Base-by-base conservation (phyloP, 768 basidiomycete genomes). In the Tulasnella sp. region DNA sequence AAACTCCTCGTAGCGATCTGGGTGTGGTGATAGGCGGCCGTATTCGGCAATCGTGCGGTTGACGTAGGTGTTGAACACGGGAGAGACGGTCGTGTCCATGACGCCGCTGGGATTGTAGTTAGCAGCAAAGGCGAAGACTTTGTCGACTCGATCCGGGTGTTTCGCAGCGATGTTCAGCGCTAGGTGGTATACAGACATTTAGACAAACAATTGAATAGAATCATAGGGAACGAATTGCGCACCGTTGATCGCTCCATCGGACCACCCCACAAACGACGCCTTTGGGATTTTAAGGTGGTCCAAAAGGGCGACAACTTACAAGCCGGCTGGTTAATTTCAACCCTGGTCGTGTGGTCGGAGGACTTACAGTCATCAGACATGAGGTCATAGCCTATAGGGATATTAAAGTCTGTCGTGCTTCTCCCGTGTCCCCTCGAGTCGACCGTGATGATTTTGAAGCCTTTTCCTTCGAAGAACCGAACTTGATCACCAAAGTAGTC, bases 391-490 rank as follows among this genome's bases (percentile, higher is more conserved):
- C 74, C 23, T 15, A 75, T 23, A 1, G 74, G 74, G 13, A 46
- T 39, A 26, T 29, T 23, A 46, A 48, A 48, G 55, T 75, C 74
- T 5, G 44, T 51, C 44, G 44, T 48, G 32, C 74, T 75, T 57
- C 74, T 75, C 26, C 74, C 74, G 57, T 75, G 74, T 3, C 74
- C 73, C n/a, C 74, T 46, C 32, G 74, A 75, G 39, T 75, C 74
- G 13, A 75, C 51, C 5, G 51, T 73, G 15, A 73, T 29, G 20
- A 75, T 6, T 20, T 74, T 55, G 74, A 42, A 51, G 5, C 32
- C 61, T 29, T 48, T 51, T 23, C 55, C 16, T 35, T 55, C n/a
- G 35, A 48, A 40, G 29, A 67, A 67, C 23, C 20, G 23, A n/a
- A 75, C 37, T 39, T 75, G 74, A 6, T 51, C 5, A 18, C 42